Conservation (phyloP, 176 grass and related monocot genomes). For the Aegilops tauschii region DNA sequence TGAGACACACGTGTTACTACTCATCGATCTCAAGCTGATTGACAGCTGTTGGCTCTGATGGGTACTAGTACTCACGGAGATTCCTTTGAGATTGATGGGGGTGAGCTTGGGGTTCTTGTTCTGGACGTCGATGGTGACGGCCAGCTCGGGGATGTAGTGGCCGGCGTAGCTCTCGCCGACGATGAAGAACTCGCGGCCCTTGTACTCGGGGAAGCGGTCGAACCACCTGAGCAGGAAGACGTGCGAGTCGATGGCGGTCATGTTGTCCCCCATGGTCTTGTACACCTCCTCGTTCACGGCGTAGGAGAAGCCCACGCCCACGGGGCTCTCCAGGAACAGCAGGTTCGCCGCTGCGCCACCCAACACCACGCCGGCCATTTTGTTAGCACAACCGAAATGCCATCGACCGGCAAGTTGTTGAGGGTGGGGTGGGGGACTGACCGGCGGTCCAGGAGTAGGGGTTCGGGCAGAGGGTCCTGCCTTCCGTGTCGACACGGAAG, state of each 20-base stretch:
- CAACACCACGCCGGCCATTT: not conserved
- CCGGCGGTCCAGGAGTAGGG: constrained; percentile 50
- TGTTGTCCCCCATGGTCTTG: constrained; percentile 41
- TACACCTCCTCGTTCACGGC: constrained; percentile 37
- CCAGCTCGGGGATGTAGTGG: constrained; percentile 64
- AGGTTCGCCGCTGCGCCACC: constrained; percentile 49
- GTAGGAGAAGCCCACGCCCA: constrained; percentile 69
- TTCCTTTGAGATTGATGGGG: constrained; percentile 38
- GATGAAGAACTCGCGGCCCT: constrained; percentile 48
- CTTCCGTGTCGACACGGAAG: constrained; percentile 56
- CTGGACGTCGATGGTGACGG: constrained; percentile 28
- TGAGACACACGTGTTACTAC: not conserved
- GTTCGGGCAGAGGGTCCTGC: constrained; percentile 52
- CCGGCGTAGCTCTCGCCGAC: constrained; percentile 72
- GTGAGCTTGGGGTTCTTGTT: not conserved
- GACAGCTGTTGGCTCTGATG: not conserved
- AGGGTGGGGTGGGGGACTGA: not conserved
- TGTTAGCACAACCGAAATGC: not conserved
- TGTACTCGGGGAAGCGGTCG: constrained; percentile 69
- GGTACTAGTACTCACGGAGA: constrained; percentile 29
- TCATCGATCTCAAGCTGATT: not conserved
- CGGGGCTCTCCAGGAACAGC: constrained; percentile 61
- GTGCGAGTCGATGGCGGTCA: constrained; percentile 41
- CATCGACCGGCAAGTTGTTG: too few species aligned
- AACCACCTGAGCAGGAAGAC: constrained; percentile 60